Conservation (phyloP, 768 basidiomycete genomes). For the Clavulina sp. region DNA sequence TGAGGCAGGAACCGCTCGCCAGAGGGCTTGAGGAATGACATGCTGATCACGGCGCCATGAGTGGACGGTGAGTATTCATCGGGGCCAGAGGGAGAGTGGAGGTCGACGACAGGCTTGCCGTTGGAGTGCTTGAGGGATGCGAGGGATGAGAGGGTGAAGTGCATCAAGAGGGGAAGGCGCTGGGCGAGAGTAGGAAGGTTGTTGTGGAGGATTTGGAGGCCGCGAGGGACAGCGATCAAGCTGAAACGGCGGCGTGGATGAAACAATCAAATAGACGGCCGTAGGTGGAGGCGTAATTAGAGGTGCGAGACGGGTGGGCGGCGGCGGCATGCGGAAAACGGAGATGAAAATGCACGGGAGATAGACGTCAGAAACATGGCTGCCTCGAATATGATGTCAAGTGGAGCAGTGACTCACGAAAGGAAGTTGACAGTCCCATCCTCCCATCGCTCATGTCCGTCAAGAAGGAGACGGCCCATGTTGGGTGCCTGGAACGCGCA, state of each 20-base stretch:
- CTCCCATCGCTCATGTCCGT: constrained; percentile 22
- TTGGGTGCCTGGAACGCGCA: background rate
- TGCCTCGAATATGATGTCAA: too few relatives aligned
- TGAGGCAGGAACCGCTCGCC: constrained; percentile 26
- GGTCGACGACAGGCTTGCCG: constrained; percentile 39
- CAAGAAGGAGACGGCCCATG: background rate
- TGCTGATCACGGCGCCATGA: background rate
- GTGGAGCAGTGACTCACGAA: constrained; percentile 19
- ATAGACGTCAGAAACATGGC: too few relatives aligned
- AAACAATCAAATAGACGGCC: too few relatives aligned
- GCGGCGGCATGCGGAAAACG: too few relatives aligned
- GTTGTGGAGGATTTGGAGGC: constrained; percentile 56
- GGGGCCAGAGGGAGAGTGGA: background rate
- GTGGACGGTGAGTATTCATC: background rate
- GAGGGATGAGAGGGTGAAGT: constrained; percentile 42
- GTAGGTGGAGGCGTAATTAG: too few relatives aligned
- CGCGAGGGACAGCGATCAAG: constrained; percentile 60
- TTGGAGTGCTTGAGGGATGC: constrained; percentile 40
- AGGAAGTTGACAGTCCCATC: constrained; percentile 78
- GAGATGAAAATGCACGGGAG: too few relatives aligned
- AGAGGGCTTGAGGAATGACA: background rate
- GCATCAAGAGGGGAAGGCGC: constrained; percentile 50
- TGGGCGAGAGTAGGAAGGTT: constrained; percentile 67
- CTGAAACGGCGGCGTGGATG: too few relatives aligned
- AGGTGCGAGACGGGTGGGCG: too few relatives aligned